Evolutionary conservation across 2,329 filamentous ascomycete genomes (phyloP).

Genomic region (Bretziella fagacearum): DNA sequence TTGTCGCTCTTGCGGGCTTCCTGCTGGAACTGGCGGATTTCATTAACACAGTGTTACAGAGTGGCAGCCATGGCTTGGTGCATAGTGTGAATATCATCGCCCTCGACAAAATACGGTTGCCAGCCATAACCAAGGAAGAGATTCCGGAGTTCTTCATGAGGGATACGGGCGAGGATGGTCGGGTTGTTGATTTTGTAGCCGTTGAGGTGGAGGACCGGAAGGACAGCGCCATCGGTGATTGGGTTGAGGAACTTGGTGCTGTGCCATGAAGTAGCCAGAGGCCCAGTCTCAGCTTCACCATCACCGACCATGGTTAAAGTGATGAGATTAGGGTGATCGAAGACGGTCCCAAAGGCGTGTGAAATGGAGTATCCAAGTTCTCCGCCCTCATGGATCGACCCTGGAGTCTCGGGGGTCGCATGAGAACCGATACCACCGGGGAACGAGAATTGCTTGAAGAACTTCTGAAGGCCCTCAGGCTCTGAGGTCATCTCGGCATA

Average conservation of each 20-base stretch:
- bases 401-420: slow-evolving; percentile 62
- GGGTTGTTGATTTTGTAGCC: slow-evolving; percentile 79
- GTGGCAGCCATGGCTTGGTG: slow-evolving; percentile 70
- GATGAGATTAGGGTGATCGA: slow-evolving; percentile 58
- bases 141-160: slow-evolving; percentile 52
- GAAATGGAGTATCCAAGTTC: slow-evolving; percentile 70
- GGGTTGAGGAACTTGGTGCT: slow-evolving; percentile 71
- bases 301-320: slow-evolving; percentile 65
- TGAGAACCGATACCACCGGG: slow-evolving; percentile 64
- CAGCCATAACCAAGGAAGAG: slow-evolving; percentile 62
- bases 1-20: slow-evolving; percentile 53
- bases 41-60: slow-evolving; percentile 51
- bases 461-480: slow-evolving; percentile 49
- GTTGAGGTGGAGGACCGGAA: slow-evolving; percentile 63
- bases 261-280: slow-evolving; percentile 65
- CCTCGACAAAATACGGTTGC: slow-evolving; percentile 67
- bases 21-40: slow-evolving; percentile 54
- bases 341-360: slow-evolving; percentile 62
- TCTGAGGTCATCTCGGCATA: slow-evolving; percentile 59
- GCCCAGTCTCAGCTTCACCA: slow-evolving; percentile 66
- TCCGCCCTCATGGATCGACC: slow-evolving; percentile 61
- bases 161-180: slow-evolving; percentile 54
- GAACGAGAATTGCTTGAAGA: slow-evolving; percentile 75
- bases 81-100: slow-evolving; percentile 56
- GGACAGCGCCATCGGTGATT: slow-evolving; percentile 58